Evolutionary conservation across 495 filamentous ascomycete species (phyloP).

Genomic region (Mytilinidion resinicola): DNA sequence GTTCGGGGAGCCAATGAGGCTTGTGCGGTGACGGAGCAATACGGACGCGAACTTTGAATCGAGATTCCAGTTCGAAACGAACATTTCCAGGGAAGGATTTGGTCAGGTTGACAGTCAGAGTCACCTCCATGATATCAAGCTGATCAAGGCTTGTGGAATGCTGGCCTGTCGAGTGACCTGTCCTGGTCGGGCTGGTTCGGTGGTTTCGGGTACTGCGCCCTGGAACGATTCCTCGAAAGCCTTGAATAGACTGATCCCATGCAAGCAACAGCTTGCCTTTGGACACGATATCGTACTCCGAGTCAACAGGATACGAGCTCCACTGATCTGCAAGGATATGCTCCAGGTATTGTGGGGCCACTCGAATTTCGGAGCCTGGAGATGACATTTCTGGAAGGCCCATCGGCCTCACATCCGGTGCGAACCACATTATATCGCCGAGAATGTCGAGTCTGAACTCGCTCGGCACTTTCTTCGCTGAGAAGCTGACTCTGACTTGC

Average conservation of each 20-base stretch:
- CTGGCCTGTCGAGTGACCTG: not conserved
- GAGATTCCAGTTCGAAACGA: constrained; percentile 15
- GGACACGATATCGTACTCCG: constrained; percentile 4
- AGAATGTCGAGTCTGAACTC: not conserved
- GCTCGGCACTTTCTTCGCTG: not conserved
- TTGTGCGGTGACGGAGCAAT: not conserved
- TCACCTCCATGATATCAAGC: not conserved
- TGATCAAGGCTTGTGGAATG: not conserved
- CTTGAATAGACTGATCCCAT: constrained; percentile 7
- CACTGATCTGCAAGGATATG: not conserved
- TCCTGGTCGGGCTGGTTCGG: not conserved
- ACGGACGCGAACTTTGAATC: constrained; percentile 14
- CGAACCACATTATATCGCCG: constrained; percentile 14
- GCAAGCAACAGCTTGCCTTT: not conserved
- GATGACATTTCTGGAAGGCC: not conserved
- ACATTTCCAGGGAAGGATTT: constrained; percentile 14
- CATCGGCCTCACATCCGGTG: constrained; percentile 4
- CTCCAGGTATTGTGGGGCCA: constrained; percentile 3
- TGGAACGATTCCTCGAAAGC: constrained; percentile 14
- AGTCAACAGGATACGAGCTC: not conserved
- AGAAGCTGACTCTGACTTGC: constrained; percentile 3
- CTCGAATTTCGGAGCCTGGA: constrained; percentile 9
- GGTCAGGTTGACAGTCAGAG: not conserved
- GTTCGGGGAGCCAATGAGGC: too few species aligned
- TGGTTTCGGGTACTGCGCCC: not conserved